Percentiles rank a stretch among this genome's conserved stretches.
phyloP scores from a whole-genome alignment of 768 basidiomycete species.

The Candolleomyces aberdarensis region DNA sequence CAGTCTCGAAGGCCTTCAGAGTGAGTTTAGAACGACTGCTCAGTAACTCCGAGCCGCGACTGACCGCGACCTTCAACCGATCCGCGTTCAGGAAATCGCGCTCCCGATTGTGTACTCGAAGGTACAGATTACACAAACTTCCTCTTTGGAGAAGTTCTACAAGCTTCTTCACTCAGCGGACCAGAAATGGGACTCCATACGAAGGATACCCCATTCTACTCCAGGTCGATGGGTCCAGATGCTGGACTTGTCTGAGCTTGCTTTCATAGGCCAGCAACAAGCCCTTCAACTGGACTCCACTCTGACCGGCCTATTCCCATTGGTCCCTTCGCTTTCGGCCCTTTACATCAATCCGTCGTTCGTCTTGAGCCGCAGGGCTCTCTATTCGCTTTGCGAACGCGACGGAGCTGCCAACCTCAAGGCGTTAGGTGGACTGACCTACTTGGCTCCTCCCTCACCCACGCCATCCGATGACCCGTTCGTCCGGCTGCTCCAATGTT shows the following conservation, averaged over 20 bases:
- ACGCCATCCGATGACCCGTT: constrained; percentile 51
- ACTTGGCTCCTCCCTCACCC: constrained; percentile 34
- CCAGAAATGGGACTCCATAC: constrained; percentile 82
- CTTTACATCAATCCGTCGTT: constrained; percentile 56
- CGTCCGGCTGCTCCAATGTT: constrained; percentile 52
- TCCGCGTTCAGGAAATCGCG: constrained; percentile 49
- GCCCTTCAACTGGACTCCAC: constrained; percentile 58
- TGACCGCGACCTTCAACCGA: background rate
- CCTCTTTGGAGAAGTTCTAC: constrained; percentile 55
- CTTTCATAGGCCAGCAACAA: constrained; percentile 41
- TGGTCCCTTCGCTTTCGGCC: constrained; percentile 60
- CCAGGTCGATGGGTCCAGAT: constrained; percentile 85
- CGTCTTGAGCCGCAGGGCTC: constrained; percentile 56
- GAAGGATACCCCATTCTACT: constrained; percentile 80
- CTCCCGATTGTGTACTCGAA: constrained; percentile 66
- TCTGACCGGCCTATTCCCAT: constrained; percentile 60
- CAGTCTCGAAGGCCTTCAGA: constrained; percentile 45
- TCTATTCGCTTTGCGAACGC: constrained; percentile 49
- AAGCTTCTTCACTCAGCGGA: constrained; percentile 60
- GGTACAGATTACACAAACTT: constrained; percentile 41
- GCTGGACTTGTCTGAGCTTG: constrained; percentile 65
- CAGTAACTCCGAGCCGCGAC: background rate
- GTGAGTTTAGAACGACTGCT: constrained; percentile 21
- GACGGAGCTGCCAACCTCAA: constrained; percentile 49
- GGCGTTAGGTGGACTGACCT: constrained; percentile 53